Conservation (phyloP, 2,329 filamentous ascomycete species). For the Talaromyces rugulosus region DNA sequence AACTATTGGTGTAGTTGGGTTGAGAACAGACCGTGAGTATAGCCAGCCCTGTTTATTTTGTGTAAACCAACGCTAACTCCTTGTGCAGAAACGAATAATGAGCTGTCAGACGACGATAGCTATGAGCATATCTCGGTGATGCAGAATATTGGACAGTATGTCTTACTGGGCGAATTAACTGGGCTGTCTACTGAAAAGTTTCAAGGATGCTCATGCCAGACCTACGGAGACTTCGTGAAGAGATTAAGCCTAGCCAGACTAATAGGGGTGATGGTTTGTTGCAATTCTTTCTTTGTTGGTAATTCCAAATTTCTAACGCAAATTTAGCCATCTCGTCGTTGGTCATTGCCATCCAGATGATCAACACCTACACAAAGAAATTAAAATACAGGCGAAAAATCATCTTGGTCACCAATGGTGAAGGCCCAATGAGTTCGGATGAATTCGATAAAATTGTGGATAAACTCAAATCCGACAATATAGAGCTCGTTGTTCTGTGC, state of each 20-base stretch:
- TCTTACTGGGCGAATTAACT: constrained; percentile 30
- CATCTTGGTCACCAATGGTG: constrained; percentile 78
- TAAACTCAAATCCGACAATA: constrained; percentile 70
- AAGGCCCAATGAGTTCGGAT: constrained; percentile 67
- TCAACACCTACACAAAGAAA: constrained; percentile 71
- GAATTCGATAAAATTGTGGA: constrained; percentile 64
- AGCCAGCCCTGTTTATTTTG: neutral
- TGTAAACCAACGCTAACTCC: neutral
- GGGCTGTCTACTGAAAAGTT: neutral
- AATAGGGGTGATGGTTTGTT: constrained; percentile 65
- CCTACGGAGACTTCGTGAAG: constrained; percentile 59
- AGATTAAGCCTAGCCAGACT: constrained; percentile 64
- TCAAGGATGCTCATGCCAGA: constrained; percentile 61
- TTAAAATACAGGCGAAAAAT: constrained; percentile 78
- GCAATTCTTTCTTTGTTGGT: neutral
- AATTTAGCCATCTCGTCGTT: constrained; percentile 69
- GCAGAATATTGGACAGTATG: constrained; percentile 58
- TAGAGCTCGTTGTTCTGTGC: constrained; percentile 75
- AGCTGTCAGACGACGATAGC: constrained; percentile 60
- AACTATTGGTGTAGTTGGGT: constrained; percentile 72
- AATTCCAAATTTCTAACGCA: constrained; percentile 10
- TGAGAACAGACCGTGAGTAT: constrained; percentile 65
- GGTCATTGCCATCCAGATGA: constrained; percentile 82
- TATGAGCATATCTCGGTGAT: constrained; percentile 81
- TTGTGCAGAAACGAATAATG: constrained; percentile 59